Conservation (phyloP, 2,329 filamentous ascomycete genomes). For the Pseudogymnoascus sp. region DNA sequence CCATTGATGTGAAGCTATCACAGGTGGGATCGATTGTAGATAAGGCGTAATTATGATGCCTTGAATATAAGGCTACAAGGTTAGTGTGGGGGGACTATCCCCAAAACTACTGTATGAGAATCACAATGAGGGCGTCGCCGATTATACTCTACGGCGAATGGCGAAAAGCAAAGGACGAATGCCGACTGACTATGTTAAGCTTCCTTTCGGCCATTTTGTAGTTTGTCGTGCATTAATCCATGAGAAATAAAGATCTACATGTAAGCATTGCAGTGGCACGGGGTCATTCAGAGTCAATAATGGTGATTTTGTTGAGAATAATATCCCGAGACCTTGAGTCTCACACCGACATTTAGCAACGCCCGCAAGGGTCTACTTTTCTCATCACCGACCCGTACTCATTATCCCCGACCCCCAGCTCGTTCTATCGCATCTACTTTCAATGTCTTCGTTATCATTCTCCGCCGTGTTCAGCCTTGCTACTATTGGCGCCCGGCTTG, state of each 20-base stretch:
- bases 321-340: not conserved
- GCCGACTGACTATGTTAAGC: not conserved
- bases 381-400: not conserved
- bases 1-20: slow-evolving; percentile 1
- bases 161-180: not conserved
- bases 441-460: slow-evolving; percentile 4
- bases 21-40: not conserved
- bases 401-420: not conserved
- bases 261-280: not conserved
- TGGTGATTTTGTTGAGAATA: slow-evolving; percentile 7
- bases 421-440: not conserved
- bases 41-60: not conserved
- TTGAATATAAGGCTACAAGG: not conserved
- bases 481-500: slow-evolving; percentile 7
- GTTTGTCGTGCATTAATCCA: not conserved
- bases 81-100: not conserved
- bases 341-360: not conserved
- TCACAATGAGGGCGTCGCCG: not conserved
- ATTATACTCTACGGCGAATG: not conserved
- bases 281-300: not conserved
- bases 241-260: not conserved
- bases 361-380: not conserved
- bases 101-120: slow-evolving; percentile 2
- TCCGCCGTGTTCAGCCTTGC: not conserved
- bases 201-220: not conserved